Evolutionary conservation across 148 eudicot genomes (phyloP), one percentile per base, ranked within the genome.

Genomic region (Linanthus parryae): DNA sequence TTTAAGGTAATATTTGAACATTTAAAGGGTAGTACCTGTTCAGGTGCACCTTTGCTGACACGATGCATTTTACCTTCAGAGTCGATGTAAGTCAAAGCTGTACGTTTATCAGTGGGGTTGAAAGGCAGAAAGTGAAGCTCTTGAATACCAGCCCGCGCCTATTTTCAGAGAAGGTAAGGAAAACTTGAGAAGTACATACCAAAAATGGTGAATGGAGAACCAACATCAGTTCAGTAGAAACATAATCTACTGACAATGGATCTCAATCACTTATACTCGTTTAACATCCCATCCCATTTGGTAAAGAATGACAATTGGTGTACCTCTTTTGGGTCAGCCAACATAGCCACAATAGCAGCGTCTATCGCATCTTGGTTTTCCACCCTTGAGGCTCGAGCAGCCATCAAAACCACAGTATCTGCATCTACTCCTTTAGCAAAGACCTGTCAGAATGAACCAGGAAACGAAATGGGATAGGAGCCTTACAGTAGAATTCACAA

Each of bases 321-420:
- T 74, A 75, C 81, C 84, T 79, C 67, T 43, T 75, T 79, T 17
- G 84, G 75, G 42, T 72, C 78, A 20, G 67, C 35, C 52, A 79
- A 46, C 81, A 75, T 79, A n/a, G 68, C 40, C 9, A 79, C 84
- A 31, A 79, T 75, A 29, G 84, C 84, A 49, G 49, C 24, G 29
- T 79, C 84, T 48, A 79, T 79, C 13, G 84, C 81, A 50, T 79
- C 84, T 69, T 75, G 81, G 28, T 79, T 79, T 58, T 79, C 84
- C 50, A 66, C 11, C 37, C 84, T 50, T 31, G 84, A 79, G 35
- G 84, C 84, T 69, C 84, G 72, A 14, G 84, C 84, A 65, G 78
- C 78, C 84, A 79, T 75, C 61, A 79, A 63, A 54, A 79, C 78
- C 18, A 79, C 78, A 63, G 53, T 46, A 30, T 79, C 81, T 28